Evolutionary conservation across 305 asterid genomes (phyloP), one percentile per base, ranked within the genome.

Genomic region (Ruellia speciosa): DNA sequence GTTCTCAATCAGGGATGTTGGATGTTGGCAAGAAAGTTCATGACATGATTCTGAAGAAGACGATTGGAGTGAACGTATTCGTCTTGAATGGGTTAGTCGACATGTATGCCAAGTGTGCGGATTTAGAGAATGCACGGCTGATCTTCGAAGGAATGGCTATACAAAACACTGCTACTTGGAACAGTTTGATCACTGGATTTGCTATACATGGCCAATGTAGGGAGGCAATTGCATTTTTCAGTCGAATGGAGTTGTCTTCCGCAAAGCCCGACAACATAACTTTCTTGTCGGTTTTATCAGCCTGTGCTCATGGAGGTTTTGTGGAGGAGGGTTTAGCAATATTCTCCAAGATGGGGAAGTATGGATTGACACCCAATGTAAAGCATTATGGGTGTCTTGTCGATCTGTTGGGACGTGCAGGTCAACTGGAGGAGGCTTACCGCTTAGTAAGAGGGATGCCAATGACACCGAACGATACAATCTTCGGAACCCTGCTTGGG

Each of bases 81-180:
- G 77, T 86, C 71, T 67, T 80, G 10, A 89, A 89, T 46, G 94
- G 80, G 2, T 74, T 86, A 52, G 71, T 87, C 15, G 97, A 89
- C 75, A 84, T 84, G 97, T 86, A 86, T 67, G 90, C 88, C 17
- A 89, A 87, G 79, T 86, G 96, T 59, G 96, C 94, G 34, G 96
- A 86, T 67, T 62, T 89, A 48, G 60, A 40, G 33, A 73, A 69
- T 20, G 94, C 93, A 35, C 63, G 66, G 37, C 53, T 70, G 75
- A 75, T 84, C 33, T 86, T 86, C 65, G 80, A 84, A 41, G 79
- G 64, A 41, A 73, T 77, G 63, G 18, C 56, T 0, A 17, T 47
- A 3, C 77, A 67, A 62, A 73, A 60, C 24, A 65, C 45, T 34
- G 69, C 86, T 24, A 39, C 86, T 53, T 89, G 97, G 94, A 89